A percentile compares a stretch with the other conserved stretches of the same genome.
These are phyloP conservation scores for Sclerotiophoma versabilis DNA, from an alignment of 2,329 filamentous ascomycete species.

Conservation along the genomic window DNA sequence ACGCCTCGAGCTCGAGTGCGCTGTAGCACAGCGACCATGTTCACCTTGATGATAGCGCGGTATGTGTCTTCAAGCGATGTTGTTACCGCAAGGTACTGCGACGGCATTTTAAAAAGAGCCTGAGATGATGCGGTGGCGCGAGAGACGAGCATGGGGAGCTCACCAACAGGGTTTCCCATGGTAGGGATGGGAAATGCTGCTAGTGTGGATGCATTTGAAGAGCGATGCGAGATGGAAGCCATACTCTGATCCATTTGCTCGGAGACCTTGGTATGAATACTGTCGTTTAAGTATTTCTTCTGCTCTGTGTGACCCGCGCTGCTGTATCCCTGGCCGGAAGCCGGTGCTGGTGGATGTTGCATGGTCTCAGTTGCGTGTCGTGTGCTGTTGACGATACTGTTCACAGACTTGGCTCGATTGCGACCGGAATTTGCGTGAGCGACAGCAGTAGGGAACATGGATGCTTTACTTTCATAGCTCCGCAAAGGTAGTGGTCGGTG, in stretches of 20 bases:
- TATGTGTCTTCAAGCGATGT: constrained; percentile 10
- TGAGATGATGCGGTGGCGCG: constrained; percentile 2
- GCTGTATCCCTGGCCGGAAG: background rate
- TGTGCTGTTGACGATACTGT: constrained; percentile 3
- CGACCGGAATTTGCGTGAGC: background rate
- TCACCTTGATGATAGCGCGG: constrained; percentile 13
- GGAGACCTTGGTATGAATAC: background rate
- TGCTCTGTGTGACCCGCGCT: background rate
- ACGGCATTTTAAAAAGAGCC: background rate
- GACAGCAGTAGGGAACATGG: constrained; percentile 7
- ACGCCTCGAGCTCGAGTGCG: constrained; percentile 21
- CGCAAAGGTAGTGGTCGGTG: constrained; percentile 25
- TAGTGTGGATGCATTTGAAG: constrained; percentile 3
- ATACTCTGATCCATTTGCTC: background rate
- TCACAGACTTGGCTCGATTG: constrained; percentile 2
- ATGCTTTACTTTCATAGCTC: constrained; percentile 20
- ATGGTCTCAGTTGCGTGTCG: background rate
- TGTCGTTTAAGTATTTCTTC: background rate
- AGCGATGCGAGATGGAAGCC: background rate
- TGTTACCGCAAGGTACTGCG: background rate
- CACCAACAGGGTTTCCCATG: constrained; percentile 12
- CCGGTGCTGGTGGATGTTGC: background rate
- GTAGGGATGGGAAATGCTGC: constrained; percentile 20
- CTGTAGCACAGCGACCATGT: constrained; percentile 16
- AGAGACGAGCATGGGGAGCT: constrained; percentile 15